Evolutionary conservation across 2,329 filamentous ascomycete genomes (phyloP), one percentile per base, ranked within the genome.

Genomic region (Pseudopyricularia cyperi): DNA sequence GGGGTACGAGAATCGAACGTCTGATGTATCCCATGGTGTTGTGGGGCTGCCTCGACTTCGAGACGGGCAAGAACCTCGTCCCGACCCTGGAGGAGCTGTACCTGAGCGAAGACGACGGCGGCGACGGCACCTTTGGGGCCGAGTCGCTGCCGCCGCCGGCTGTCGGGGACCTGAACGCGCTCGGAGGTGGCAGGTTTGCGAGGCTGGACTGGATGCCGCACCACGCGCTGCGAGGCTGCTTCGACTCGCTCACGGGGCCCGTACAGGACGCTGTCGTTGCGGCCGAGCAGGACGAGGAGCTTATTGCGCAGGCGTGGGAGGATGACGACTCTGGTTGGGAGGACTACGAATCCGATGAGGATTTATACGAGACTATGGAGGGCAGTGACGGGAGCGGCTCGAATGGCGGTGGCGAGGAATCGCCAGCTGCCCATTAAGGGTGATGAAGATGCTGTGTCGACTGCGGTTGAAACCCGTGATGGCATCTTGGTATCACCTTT

Each of bases 11-110:
- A 22, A 62, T 87, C n/a, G 70, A 81, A 52, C 55, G 68, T 12
- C 76, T 58, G 68, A 15, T 12, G 47, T 58, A 73, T 14, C 68
- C 74, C 53, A 82, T 86, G 72, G 70, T 82, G 57, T 55, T 77
- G 15, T 87, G 77, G 71, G 85, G 85, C 1, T 76, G 76, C 60
- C 66, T 83, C 28, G 72, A 85, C 63, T 72, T 70, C 50, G 48
- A 61, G 4, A 77, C 71, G 1, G 72, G 76, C 48, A 62, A 68
- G 55, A 74, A 80, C 60, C 59, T 78, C 5, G 69, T 73, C 0
- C 75, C 77, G 2, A 69, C 65, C 9, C 63, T 70, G 49, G 70
- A 75, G 48, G 72, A 79, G 60, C 68, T 74, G 57, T 74, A 76
- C 59, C 70, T 80, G 59, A 68, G 65, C 11, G 72, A 79, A 58